A percentile compares a stretch with the other conserved stretches of the same genome.
phyloP scores from a whole-genome alignment of 106 monocot genomes.

The Apostasia shenzhenica region DNA sequence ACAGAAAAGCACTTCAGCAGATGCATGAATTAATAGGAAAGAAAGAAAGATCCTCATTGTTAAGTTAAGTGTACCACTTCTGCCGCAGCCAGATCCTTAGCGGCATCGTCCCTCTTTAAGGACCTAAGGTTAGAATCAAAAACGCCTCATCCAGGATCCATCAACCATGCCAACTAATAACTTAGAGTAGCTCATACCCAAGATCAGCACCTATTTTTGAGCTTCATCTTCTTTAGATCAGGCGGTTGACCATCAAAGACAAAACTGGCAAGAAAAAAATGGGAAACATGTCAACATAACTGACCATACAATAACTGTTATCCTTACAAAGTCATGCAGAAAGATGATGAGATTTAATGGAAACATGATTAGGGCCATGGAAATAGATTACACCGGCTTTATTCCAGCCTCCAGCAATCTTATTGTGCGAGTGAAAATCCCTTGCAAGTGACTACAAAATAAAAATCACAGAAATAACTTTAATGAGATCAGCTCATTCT shows the following conservation, averaged over 20 bases:
- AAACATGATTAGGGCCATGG: neutral
- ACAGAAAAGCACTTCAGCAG: neutral
- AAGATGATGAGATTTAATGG: neutral
- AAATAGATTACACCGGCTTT: constrained; percentile 74
- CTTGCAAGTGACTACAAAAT: constrained; percentile 79
- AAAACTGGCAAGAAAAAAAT: constrained; percentile 37
- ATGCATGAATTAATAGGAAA: neutral
- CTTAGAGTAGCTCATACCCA: neutral
- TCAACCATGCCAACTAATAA: neutral
- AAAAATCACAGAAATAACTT: neutral
- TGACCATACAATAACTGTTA: neutral
- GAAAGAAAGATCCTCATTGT: neutral
- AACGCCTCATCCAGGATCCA: neutral
- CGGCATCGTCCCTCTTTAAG: constrained; percentile 80
- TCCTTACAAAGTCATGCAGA: neutral
- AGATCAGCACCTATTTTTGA: constrained; percentile 59
- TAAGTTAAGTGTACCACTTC: constrained; percentile 46
- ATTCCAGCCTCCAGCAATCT: constrained; percentile 93
- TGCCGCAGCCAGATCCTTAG: constrained; percentile 61
- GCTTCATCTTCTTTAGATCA: constrained; percentile 91
- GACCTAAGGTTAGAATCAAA: constrained; percentile 36
- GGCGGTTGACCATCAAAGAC: constrained; percentile 98
- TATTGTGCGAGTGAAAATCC: constrained; percentile 93
- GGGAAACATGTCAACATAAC: neutral
- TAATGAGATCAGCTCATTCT: neutral